These are phyloP conservation scores for Penicillium canariense DNA, from an alignment of 495 filamentous ascomycete genomes.

Conservation along the genomic window DNA sequence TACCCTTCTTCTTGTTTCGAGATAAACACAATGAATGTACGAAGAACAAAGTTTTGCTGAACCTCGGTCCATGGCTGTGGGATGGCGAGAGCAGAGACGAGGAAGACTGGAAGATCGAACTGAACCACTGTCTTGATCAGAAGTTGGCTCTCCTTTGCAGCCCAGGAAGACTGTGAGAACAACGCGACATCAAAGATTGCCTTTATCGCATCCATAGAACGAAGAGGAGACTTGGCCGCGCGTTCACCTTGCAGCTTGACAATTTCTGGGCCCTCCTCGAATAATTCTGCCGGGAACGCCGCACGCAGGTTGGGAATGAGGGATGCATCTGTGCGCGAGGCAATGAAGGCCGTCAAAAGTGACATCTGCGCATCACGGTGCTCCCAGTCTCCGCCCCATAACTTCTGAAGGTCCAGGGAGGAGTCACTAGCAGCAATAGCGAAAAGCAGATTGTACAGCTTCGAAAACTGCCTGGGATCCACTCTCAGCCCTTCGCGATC, in stretches of 20 bases:
- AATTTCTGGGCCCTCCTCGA: slow-evolving; percentile 65
- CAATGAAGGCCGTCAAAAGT: slow-evolving; percentile 79
- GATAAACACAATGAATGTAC: slow-evolving; percentile 61
- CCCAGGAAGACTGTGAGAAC: slow-evolving; percentile 61
- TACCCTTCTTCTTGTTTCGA: slow-evolving; percentile 63
- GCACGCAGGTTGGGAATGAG: slow-evolving; percentile 76
- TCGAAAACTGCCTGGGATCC: slow-evolving; percentile 73
- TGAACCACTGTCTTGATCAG: slow-evolving; percentile 51
- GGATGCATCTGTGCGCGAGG: slow-evolving; percentile 74
- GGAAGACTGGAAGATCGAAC: slow-evolving; percentile 61
- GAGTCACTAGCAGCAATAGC: slow-evolving; percentile 61
- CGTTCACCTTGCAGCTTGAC: slow-evolving; percentile 68
- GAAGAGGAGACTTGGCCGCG: slow-evolving; percentile 80
- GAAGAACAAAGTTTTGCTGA: slow-evolving; percentile 61
- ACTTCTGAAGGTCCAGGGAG: slow-evolving; percentile 69
- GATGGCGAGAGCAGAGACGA: slow-evolving; percentile 71
- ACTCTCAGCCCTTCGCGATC: slow-evolving; percentile 78
- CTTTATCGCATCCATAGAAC: slow-evolving; percentile 81
- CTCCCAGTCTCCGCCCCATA: slow-evolving; percentile 92
- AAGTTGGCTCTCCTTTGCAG: slow-evolving; percentile 62
- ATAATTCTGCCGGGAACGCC: slow-evolving; percentile 75
- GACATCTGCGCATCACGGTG: slow-evolving; percentile 83
- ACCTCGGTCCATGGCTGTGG: slow-evolving; percentile 62
- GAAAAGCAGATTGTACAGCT: slow-evolving; percentile 71
- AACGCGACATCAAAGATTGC: slow-evolving; percentile 77